Percentiles rank a stretch among this genome's conserved stretches.
Evolutionary conservation across 805 yeast genomes (phyloP).

Genomic region (Nakazawaea ernobii): DNA sequence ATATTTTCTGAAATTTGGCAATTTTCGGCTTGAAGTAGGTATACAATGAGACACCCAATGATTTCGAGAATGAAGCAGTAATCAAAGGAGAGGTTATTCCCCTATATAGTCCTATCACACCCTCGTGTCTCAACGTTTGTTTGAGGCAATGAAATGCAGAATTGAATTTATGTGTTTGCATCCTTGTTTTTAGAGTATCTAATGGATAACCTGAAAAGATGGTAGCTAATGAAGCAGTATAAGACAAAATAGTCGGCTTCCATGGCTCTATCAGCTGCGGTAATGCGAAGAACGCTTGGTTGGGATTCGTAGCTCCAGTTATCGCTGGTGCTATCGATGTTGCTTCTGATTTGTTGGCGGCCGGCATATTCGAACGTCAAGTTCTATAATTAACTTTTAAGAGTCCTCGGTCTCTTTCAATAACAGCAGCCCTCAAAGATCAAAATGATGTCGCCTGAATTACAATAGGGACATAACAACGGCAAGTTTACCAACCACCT

Average conservation of each 20-base stretch:
- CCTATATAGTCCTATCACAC: constrained; percentile 63
- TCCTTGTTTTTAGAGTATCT: constrained; percentile 81
- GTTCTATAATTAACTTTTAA: not conserved
- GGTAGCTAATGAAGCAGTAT: constrained; percentile 54
- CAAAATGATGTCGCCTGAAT: no score
- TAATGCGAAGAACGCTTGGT: constrained; percentile 40
- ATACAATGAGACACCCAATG: constrained; percentile 61
- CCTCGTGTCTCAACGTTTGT: constrained; percentile 54
- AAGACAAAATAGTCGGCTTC: constrained; percentile 56
- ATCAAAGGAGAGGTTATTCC: constrained; percentile 73
- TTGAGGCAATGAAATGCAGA: constrained; percentile 52
- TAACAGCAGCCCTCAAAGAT: no score
- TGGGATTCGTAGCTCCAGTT: constrained; percentile 45
- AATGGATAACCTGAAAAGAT: constrained; percentile 77
- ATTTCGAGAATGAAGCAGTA: constrained; percentile 58
- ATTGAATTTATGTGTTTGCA: constrained; percentile 70
- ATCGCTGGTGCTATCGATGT: constrained; percentile 39
- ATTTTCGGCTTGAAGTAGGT: constrained; percentile 45
- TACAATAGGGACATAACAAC: no score
- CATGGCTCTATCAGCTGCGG: constrained; percentile 46
- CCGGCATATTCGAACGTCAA: not conserved
- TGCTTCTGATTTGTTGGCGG: not conserved
- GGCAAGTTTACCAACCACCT: no score
- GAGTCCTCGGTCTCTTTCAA: not conserved
- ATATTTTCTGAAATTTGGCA: constrained; percentile 15